These are phyloP conservation scores for Alternaria gansuensis DNA, from an alignment of 2,329 filamentous ascomycete genomes.

Conservation along the genomic window DNA sequence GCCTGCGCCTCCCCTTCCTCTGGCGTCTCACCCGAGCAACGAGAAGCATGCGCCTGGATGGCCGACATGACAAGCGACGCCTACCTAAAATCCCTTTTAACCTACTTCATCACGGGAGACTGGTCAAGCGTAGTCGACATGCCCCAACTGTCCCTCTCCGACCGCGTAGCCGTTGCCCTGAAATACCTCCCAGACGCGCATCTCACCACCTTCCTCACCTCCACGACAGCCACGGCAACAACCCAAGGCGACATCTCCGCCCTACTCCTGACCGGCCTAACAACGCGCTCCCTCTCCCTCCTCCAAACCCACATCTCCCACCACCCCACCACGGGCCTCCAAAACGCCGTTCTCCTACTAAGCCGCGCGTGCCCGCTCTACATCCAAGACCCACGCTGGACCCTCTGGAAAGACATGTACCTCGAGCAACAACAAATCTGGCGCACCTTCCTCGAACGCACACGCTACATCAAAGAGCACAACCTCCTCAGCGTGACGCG, in stretches of 20 bases:
- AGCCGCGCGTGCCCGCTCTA: constrained; percentile 78
- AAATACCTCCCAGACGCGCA: constrained; percentile 70
- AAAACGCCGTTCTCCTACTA: constrained; percentile 79
- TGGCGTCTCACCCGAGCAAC: constrained; percentile 64
- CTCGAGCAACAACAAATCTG: constrained; percentile 76
- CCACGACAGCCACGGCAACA: constrained; percentile 68
- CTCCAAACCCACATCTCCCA: constrained; percentile 78
- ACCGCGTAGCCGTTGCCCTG: constrained; percentile 77
- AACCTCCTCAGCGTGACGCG: constrained; percentile 72
- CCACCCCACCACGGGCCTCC: constrained; percentile 71
- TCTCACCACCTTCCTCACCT: constrained; percentile 56
- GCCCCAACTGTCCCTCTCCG: constrained; percentile 74
- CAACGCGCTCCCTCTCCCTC: constrained; percentile 75
- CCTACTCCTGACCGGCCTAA: constrained; percentile 79
- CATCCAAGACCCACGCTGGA: constrained; percentile 78
- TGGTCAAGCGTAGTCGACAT: constrained; percentile 80
- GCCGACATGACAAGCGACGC: constrained; percentile 74
- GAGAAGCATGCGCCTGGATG: constrained; percentile 69
- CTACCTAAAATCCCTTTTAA: constrained; percentile 81
- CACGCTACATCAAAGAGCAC: constrained; percentile 80
- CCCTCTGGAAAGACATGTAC: constrained; percentile 78
- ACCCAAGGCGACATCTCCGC: constrained; percentile 77
- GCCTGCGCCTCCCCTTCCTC: constrained; percentile 55
- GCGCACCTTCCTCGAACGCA: constrained; percentile 75
- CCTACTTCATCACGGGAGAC: constrained; percentile 77